Conservation (phyloP, 2,329 filamentous ascomycete species). For the Fusarium poae region DNA sequence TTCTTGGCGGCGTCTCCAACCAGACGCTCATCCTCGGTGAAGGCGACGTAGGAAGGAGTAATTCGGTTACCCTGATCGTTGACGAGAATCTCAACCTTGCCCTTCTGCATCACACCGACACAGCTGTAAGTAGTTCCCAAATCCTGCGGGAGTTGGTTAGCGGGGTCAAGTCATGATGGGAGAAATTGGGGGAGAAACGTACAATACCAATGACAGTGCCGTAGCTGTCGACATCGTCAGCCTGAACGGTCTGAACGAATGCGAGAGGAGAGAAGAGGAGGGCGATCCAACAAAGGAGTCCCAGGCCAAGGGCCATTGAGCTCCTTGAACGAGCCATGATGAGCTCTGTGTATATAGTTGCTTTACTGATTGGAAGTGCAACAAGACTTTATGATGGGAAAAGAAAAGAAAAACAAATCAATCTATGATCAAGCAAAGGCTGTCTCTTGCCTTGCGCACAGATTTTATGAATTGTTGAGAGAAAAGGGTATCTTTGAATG, state of each 20-base stretch:
- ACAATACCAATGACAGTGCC: slow-evolving; percentile 95
- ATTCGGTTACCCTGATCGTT: slow-evolving; percentile 98
- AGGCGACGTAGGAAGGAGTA: slow-evolving; percentile 94
- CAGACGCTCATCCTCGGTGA: slow-evolving; percentile 95
- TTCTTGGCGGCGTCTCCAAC: slow-evolving; percentile 99
- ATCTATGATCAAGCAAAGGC: slow-evolving; percentile 44
- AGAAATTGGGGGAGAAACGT: slow-evolving; percentile 53
- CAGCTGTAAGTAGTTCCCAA: slow-evolving; percentile 90
- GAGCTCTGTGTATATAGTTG: slow-evolving; percentile 41
- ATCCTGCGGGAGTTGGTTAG: slow-evolving; percentile 64
- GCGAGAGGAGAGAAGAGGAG: slow-evolving; percentile 89
- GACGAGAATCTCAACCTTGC: slow-evolving; percentile 94
- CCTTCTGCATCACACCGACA: slow-evolving; percentile 95
- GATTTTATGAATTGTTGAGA: slow-evolving; percentile 45
- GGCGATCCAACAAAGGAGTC: slow-evolving; percentile 90
- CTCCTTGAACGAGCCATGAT: slow-evolving; percentile 71
- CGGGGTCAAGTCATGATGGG: slow-evolving; percentile 6
- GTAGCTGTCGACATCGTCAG: slow-evolving; percentile 81
- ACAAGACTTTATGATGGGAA: slow-evolving; percentile 41
- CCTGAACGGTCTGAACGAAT: slow-evolving; percentile 81
- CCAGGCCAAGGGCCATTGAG: slow-evolving; percentile 83
- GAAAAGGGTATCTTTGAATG: slow-evolving; percentile 51
- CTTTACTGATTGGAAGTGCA: slow-evolving; percentile 38
- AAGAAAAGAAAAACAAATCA: slow-evolving; percentile 44
- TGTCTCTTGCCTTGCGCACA: slow-evolving; percentile 50